phyloP scores from a whole-genome alignment of 1,139 yeast genomes.

The Scheffersomyces parashehatae region DNA sequence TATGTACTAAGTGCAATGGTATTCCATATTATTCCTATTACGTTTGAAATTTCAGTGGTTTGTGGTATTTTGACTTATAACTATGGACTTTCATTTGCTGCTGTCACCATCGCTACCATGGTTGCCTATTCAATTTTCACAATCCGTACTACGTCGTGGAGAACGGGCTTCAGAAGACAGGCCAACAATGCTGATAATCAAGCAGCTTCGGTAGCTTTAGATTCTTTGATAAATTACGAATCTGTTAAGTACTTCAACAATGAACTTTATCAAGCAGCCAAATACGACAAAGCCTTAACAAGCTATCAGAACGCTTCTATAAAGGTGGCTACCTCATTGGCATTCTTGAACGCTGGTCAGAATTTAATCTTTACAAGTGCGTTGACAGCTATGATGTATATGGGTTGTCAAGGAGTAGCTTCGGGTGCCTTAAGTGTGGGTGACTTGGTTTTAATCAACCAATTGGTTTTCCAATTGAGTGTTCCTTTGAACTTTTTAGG shows the following conservation, averaged over 20 bases:
- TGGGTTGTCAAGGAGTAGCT: constrained; percentile 96
- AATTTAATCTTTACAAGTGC: constrained; percentile 89
- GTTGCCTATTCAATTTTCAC: constrained; percentile 83
- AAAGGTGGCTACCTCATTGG: constrained; percentile 89
- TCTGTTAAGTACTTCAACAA: constrained; percentile 94
- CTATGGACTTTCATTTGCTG: constrained; percentile 87
- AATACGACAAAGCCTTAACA: constrained; percentile 75
- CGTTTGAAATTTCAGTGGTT: constrained; percentile 88
- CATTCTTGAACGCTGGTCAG: constrained; percentile 90
- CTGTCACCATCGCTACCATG: constrained; percentile 87
- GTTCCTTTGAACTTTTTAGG: constrained; percentile 94
- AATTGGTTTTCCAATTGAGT: constrained; percentile 90
- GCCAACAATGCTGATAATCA: constrained; percentile 94
- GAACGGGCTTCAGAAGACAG: constrained; percentile 85
- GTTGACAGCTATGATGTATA: constrained; percentile 94
- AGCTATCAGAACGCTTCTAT: constrained; percentile 80
- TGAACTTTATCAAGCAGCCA: constrained; percentile 74
- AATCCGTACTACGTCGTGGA: constrained; percentile 92
- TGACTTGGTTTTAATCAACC: constrained; percentile 93
- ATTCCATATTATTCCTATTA: constrained; percentile 89
- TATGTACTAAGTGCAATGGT: constrained; percentile 94
- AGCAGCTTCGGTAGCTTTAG: constrained; percentile 93
- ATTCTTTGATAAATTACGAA: constrained; percentile 90
- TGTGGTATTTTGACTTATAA: constrained; percentile 93
- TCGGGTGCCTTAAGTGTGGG: constrained; percentile 86